Percentiles rank a stretch among this genome's conserved stretches.
Conservation (phyloP, 371 early-diverging fungal species). For the Mortierella sp. region DNA sequence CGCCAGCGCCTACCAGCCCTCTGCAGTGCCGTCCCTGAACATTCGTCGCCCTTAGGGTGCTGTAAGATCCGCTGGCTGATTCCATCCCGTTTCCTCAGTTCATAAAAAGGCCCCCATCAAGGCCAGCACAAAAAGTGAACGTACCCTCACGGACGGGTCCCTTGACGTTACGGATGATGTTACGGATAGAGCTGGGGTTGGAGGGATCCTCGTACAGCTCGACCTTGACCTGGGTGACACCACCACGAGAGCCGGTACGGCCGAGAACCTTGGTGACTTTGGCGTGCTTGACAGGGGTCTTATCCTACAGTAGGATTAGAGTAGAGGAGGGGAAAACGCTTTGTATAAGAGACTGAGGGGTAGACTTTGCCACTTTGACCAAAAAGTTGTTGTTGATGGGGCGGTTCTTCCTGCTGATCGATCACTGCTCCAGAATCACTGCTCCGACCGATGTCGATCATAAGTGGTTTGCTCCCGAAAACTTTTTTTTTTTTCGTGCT, state of each 20-base stretch:
- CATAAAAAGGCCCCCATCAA: too few species aligned
- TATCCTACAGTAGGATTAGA: conserved; percentile 60
- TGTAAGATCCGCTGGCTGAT: too few species aligned
- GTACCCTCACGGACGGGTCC: conserved; percentile 94
- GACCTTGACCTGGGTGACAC: conserved; percentile 99
- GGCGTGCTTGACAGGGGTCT: conserved; percentile 91
- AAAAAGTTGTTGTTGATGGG: background rate
- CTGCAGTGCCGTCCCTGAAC: too few species aligned
- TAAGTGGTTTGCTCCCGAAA: too few species aligned
- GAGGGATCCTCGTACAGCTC: conserved; percentile 94
- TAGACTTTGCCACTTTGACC: background rate
- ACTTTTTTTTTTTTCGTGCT: too few species aligned
- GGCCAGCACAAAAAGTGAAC: too few species aligned
- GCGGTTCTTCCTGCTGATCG: too few species aligned
- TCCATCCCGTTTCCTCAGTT: too few species aligned
- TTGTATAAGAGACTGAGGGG: background rate
- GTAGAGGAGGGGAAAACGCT: background rate
- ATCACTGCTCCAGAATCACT: too few species aligned
- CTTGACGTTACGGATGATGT: conserved; percentile 99
- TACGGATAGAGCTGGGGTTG: conserved; percentile 74
- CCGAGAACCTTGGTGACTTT: conserved; percentile 96
- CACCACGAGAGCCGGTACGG: conserved; percentile 98
- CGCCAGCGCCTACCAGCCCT: too few species aligned
- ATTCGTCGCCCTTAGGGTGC: too few species aligned
- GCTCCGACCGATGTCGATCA: too few species aligned